Evolutionary conservation across 139 green algal species (phyloP), one percentile per base, ranked within the genome.

Genomic region (Chlamydomonas urium): DNA sequence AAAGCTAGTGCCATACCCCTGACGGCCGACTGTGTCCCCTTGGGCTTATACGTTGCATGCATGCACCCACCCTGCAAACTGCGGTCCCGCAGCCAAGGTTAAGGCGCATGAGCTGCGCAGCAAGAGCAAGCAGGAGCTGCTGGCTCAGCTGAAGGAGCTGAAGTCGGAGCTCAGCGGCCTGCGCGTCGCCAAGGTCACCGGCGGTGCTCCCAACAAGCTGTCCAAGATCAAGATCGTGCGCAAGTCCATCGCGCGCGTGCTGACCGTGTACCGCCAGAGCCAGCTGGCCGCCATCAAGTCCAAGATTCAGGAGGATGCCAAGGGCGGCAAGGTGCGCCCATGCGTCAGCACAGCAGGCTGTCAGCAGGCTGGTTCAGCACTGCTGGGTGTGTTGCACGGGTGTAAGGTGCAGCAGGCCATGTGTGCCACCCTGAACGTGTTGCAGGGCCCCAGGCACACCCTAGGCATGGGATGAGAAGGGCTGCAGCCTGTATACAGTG

Each of bases 191-290:
- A 99, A 99, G 92, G 96, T 99, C 72, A 99, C 96, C 66, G 94
- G 94, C 68, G 96, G 96, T 38, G 96, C 96, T 29, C 93, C 96
- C 56, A 99, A 99, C 93, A 99, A 99, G 90, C 94, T 99, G 1
- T 96, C 91, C 38, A 99, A 99, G 86, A 99, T 99, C 84, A 99
- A 99, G 88, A 89, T 96, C 34, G 94, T 99, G 50, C 86, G 96
- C 68, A 93, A 98, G 83, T 88, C 83, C 59, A 97, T 99, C 66
- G 95, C 95, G 17, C 92, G 92, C 73, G 91, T 98, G 47, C 75
- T 97, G 71, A 99, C 96, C 10, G 92, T 99, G 35, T 93, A 97
- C 77, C 89, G 82, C 77, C 91, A 98, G 76, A 96, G 92, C 66
- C 90, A 97, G 90, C 87, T 89, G 38, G 72, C 77, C 6, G 90